Conservation (phyloP, 2,329 filamentous ascomycete genomes). For the Epichloe aotearoae region DNA sequence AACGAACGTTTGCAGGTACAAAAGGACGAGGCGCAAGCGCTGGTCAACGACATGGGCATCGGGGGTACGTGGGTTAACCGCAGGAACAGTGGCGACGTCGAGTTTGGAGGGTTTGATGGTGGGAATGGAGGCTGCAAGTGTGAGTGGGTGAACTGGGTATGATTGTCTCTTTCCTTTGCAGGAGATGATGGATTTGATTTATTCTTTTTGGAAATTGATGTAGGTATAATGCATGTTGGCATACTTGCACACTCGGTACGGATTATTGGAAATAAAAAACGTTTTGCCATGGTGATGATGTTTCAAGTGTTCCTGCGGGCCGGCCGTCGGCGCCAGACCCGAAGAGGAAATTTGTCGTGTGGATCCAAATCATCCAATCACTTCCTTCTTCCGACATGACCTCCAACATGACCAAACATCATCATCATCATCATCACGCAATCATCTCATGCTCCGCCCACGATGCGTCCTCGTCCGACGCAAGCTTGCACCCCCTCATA, state of each 20-base stretch:
- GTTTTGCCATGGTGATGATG: background rate
- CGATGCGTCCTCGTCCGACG: background rate
- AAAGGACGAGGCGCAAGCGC: conserved; percentile 27
- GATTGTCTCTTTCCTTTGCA: background rate
- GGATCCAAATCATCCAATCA: too few species aligned
- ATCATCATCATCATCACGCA: background rate
- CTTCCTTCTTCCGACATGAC: background rate
- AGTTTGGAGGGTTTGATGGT: conserved; percentile 48
- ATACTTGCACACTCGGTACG: background rate
- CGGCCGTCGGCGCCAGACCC: background rate
- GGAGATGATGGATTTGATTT: background rate
- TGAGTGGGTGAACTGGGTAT: conserved; percentile 42
- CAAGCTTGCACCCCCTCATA: background rate
- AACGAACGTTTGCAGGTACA: conserved; percentile 32
- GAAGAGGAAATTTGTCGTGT: background rate
- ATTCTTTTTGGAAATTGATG: background rate
- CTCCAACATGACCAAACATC: background rate
- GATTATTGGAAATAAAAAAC: background rate
- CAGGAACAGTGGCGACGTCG: conserved; percentile 27
- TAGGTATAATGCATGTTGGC: background rate
- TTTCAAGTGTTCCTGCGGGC: too few species aligned
- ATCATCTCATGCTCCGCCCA: conserved; percentile 3
- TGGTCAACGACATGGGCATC: conserved; percentile 35
- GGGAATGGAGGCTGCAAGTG: conserved; percentile 50
- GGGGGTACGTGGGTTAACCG: conserved; percentile 42